phyloP scores from a whole-genome alignment of 495 filamentous ascomycete species.

The Aspergillus avenaceus region DNA sequence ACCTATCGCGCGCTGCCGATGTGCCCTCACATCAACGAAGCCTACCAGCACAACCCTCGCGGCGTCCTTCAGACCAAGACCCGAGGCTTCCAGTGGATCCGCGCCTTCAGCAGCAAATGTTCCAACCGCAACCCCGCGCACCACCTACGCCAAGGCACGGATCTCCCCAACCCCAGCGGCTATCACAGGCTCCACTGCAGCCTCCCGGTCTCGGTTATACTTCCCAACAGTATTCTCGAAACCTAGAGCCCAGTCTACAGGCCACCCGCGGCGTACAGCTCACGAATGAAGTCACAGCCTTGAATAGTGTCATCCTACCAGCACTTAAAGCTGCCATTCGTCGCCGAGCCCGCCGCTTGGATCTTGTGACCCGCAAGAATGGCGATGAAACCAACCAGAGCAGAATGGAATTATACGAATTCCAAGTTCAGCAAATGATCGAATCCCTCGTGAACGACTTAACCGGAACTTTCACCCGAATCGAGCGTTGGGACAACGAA shows the following conservation, averaged over 20 bases:
- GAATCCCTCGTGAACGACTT: constrained; percentile 72
- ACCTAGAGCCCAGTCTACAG: constrained; percentile 4
- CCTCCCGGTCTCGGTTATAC: constrained; percentile 1
- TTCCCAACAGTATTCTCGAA: background rate
- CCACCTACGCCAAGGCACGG: constrained; percentile 22
- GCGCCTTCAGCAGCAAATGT: constrained; percentile 24
- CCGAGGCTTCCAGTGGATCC: constrained; percentile 3
- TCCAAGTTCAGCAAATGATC: constrained; percentile 69
- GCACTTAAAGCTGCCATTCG: constrained; percentile 85
- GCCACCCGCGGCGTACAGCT: constrained; percentile 12
- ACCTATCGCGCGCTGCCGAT: constrained; percentile 33
- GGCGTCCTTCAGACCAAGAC: constrained; percentile 27
- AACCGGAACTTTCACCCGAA: constrained; percentile 72
- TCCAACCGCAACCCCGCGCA: constrained; percentile 25
- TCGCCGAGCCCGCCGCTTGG: constrained; percentile 52
- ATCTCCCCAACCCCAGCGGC: constrained; percentile 11
- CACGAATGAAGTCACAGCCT: constrained; percentile 49
- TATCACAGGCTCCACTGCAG: constrained; percentile 3
- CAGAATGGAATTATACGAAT: constrained; percentile 11
- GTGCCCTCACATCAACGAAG: constrained; percentile 50
- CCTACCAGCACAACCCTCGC: constrained; percentile 23
- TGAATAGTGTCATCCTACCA: constrained; percentile 82
- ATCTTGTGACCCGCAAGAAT: constrained; percentile 12
- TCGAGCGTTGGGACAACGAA: constrained; percentile 79
- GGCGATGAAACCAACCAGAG: constrained; percentile 3